Evolutionary conservation across 768 basidiomycete genomes (phyloP), one percentile per base, ranked within the genome.

Genomic region (Auriscalpium microsporum): DNA sequence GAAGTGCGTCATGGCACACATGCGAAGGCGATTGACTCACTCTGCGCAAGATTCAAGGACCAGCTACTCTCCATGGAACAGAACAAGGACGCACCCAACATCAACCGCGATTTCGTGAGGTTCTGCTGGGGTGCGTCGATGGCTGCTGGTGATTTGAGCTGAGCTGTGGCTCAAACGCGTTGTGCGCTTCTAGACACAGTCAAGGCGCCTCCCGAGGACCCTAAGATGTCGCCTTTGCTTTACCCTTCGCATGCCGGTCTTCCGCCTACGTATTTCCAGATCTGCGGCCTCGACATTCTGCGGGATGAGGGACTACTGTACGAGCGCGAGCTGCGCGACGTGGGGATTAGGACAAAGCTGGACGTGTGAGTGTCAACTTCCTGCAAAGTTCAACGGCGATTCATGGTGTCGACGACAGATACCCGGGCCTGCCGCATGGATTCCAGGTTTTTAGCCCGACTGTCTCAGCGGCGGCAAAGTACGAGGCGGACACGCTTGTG

Each of bases 281-380:
- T 55, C 11, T 48, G 47, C 33, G 54, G 47, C 1, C 14, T 37
- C 1, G 54, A 55, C 38, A 46, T 45, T 2, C 54, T 50, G 7
- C 47, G 54, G 19, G 48, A 55, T 45, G 48, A 55, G 14, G 54
- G 46, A 5, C 11, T 55, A 2, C 47, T 55, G 6, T 55, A 55
- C 37, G 48, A 38, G 21, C 28, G 23, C 14, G 13, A 48, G 23
- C 42, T 55, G 10, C 34, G 33, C 10, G 54, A 55, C 10, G 54
- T 36, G 17, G 54, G 54, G 3, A 35, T 11, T 19, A 28, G 40
- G 47, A 55, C 54, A 36, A 14, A 36, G 14, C 46, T 55, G 9
- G 16, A 55, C 35, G 21, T 50, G 54, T 55, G 48, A 23, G 37
- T 54, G 45, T 7, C 33, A 8, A 10, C 21, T 10, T 36, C 28